Evolutionary conservation across 2,329 filamentous ascomycete species (phyloP).

Genomic region (Verticillium tricorpus): DNA sequence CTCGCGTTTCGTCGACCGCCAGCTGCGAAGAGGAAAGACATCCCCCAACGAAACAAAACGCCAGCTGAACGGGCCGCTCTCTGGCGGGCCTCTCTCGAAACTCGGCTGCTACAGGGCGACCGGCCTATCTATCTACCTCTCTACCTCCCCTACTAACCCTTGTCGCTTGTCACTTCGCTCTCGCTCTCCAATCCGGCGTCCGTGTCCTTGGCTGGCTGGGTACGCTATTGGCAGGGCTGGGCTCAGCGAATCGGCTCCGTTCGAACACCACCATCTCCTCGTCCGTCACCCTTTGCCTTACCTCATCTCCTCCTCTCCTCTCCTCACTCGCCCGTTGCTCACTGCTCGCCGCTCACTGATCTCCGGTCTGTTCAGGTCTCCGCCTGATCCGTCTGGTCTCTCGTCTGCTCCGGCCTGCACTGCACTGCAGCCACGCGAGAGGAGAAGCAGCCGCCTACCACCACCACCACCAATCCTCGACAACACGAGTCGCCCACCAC

Average conservation of each 20-base stretch:
- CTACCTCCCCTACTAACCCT: too few relatives aligned
- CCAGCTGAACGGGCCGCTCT: neutral
- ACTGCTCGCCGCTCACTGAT: neutral
- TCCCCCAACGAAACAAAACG: neutral
- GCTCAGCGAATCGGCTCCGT: constrained; percentile 8
- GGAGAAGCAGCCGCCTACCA: neutral
- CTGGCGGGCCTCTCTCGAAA: neutral
- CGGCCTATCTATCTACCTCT: too few relatives aligned
- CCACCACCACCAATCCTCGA: neutral
- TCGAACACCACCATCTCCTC: constrained; percentile 7
- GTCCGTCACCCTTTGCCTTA: neutral
- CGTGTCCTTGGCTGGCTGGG: neutral
- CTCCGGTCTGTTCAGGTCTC: too few relatives aligned
- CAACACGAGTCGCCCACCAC: neutral
- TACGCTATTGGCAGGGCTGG: neutral
- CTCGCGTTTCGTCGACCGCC: neutral
- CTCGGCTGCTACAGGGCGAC: neutral
- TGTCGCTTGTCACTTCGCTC: too few relatives aligned
- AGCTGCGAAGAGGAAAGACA: neutral
- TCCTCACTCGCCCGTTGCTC: neutral
- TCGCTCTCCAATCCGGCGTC: too few relatives aligned
- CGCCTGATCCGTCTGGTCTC: too few relatives aligned
- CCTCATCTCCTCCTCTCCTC: constrained; percentile 1
- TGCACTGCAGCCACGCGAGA: neutral
- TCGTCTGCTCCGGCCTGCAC: neutral